These are phyloP conservation scores for Entomortierella parvispora DNA, from an alignment of 192 early-diverging fungal species.

Conservation along the genomic window DNA sequence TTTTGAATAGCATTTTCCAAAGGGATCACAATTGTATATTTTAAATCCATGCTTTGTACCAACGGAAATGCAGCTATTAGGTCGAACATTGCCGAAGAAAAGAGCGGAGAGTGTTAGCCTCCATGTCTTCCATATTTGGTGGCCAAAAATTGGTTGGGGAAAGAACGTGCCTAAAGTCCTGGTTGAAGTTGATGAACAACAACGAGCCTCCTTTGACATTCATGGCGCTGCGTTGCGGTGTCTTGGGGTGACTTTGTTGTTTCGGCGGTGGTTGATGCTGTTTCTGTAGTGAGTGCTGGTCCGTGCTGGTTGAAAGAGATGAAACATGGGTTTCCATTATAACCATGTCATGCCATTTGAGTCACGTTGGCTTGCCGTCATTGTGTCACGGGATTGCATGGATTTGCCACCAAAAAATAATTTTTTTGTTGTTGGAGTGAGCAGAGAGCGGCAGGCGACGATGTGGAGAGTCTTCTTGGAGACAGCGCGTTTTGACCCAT, in stretches of 20 bases:
- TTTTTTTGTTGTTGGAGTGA: too few relatives aligned
- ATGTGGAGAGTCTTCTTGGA: too few relatives aligned
- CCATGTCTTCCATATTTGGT: not conserved
- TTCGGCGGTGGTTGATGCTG: not conserved
- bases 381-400: not conserved
- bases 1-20: slow-evolving; percentile 90
- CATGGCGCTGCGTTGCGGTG: not conserved
- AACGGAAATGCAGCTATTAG: slow-evolving; percentile 84
- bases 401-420: too few relatives aligned
- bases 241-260: too few relatives aligned
- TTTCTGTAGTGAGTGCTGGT: not conserved
- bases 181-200: slow-evolving; percentile 82
- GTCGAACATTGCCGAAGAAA: not conserved
- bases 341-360: too few relatives aligned
- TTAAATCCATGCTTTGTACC: slow-evolving; percentile 85
- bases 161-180: slow-evolving; percentile 69
- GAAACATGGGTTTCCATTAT: too few relatives aligned
- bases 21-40: slow-evolving; percentile 97
- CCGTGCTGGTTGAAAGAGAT: not conserved
- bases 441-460: not conserved
- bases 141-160: too few relatives aligned
- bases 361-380: not conserved
- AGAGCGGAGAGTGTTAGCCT: not conserved
- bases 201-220: slow-evolving; percentile 64
- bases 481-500: too few relatives aligned